Evolutionary conservation across 345 rosid species (phyloP).

Genomic region (Aethionema arabicum): DNA sequence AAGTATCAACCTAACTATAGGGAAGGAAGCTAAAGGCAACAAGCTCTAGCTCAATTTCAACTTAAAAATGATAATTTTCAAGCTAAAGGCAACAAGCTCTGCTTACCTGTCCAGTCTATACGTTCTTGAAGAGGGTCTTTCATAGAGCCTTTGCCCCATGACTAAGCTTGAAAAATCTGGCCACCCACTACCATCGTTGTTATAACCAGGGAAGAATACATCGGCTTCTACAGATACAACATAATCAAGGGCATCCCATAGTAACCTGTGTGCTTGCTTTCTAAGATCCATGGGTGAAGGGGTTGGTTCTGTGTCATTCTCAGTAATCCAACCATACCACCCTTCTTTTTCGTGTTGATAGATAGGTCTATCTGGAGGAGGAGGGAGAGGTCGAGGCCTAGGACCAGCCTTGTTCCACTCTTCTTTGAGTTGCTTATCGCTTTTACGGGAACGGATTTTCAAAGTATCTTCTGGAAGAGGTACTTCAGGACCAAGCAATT

Average conservation of each 20-base stretch:
- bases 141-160: slow-evolving; percentile 95
- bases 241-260: slow-evolving; percentile 98
- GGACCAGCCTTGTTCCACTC: slow-evolving; percentile 97
- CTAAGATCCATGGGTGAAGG: slow-evolving; percentile 78
- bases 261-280: slow-evolving; percentile 80
- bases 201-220: slow-evolving; percentile 85
- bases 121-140: slow-evolving; percentile 81
- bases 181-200: slow-evolving; percentile 82
- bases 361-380: slow-evolving; percentile 93
- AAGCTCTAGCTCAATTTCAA: slow-evolving; percentile 9
- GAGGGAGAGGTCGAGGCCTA: slow-evolving; percentile 98
- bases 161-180: slow-evolving; percentile 95
- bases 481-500: slow-evolving; percentile 79
- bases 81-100: slow-evolving; percentile 11
- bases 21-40: slow-evolving; percentile 9
- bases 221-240: slow-evolving; percentile 87
- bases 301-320: slow-evolving; percentile 74
- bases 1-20: slow-evolving; percentile 17
- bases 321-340: slow-evolving; percentile 96
- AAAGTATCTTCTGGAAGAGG: slow-evolving; percentile 54
- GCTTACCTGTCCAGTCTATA: slow-evolving; percentile 87
- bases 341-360: slow-evolving; percentile 98
- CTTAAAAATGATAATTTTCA: slow-evolving; percentile 8
- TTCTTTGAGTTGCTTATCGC: slow-evolving; percentile 64
- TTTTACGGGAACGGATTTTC: slow-evolving; percentile 53